These are phyloP conservation scores for Naganishia friedmannii DNA, from an alignment of 768 basidiomycete genomes.

Conservation along the genomic window DNA sequence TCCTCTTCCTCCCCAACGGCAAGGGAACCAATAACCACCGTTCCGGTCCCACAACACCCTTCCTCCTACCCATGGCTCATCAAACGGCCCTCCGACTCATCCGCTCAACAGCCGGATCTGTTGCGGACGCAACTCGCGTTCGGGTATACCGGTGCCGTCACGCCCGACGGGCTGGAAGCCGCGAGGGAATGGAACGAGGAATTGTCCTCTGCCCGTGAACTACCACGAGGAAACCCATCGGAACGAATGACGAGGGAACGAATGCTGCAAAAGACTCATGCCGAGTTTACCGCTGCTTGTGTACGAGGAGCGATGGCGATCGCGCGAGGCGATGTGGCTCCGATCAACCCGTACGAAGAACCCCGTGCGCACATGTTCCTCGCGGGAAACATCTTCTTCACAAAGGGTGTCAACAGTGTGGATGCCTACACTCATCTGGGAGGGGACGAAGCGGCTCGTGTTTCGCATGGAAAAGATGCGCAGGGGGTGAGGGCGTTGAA, in stretches of 20 bases:
- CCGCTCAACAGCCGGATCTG: slow-evolving; percentile 44
- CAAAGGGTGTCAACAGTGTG: slow-evolving; percentile 54
- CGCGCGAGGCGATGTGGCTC: slow-evolving; percentile 53
- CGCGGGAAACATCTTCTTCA: slow-evolving; percentile 55
- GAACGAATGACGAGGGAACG: slow-evolving; percentile 54
- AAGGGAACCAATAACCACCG: slow-evolving; percentile 50
- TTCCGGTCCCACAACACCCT: slow-evolving; percentile 53
- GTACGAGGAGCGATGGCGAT: slow-evolving; percentile 52
- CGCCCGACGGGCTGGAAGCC: slow-evolving; percentile 52
- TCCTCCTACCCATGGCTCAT: slow-evolving; percentile 54
- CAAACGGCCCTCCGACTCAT: slow-evolving; percentile 39
- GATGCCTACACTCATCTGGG: slow-evolving; percentile 53
- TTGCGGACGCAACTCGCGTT: slow-evolving; percentile 54
- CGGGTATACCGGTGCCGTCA: slow-evolving; percentile 53
- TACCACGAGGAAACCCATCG: slow-evolving; percentile 49
- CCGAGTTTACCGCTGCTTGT: slow-evolving; percentile 54
- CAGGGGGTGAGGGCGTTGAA: slow-evolving; percentile 53
- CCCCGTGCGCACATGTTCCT: slow-evolving; percentile 53
- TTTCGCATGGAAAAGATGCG: slow-evolving; percentile 55
- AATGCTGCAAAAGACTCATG: slow-evolving; percentile 51
- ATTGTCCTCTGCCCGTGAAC: slow-evolving; percentile 53
- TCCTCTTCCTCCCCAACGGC: slow-evolving; percentile 34
- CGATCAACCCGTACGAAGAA: slow-evolving; percentile 55
- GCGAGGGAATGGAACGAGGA: slow-evolving; percentile 57
- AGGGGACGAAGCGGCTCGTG: slow-evolving; percentile 54